These are phyloP conservation scores for Fusarium chuoi DNA, from an alignment of 2,329 filamentous ascomycete species.

Conservation along the genomic window DNA sequence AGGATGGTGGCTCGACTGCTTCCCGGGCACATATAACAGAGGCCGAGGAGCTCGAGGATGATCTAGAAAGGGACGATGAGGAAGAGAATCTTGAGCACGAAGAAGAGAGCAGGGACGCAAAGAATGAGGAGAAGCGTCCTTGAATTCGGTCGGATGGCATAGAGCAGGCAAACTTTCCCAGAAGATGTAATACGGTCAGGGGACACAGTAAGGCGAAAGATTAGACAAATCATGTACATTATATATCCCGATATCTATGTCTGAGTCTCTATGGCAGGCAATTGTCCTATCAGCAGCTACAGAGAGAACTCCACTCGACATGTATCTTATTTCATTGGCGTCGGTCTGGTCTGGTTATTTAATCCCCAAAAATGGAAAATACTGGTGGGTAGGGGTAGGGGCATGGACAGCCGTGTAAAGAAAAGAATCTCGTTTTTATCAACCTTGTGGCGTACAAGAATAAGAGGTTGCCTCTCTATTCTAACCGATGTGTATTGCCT, in stretches of 20 bases:
- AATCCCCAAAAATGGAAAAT: conserved; percentile 24
- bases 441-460: not conserved
- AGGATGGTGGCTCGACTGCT: conserved; percentile 50
- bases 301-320: conserved; percentile 44
- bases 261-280: conserved; percentile 37
- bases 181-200: conserved; percentile 33
- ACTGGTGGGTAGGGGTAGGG: not conserved
- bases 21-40: conserved; percentile 58
- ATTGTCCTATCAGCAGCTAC: conserved; percentile 23
- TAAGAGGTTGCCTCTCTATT: not conserved
- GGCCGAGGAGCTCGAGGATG: conserved; percentile 62
- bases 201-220: conserved; percentile 16
- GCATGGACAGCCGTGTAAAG: conserved; percentile 20
- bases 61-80: conserved; percentile 55
- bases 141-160: conserved; percentile 16
- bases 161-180: conserved; percentile 7
- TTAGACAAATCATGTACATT: conserved; percentile 45
- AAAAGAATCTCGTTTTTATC: conserved; percentile 24
- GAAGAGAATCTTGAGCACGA: conserved; percentile 47
- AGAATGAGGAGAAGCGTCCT: conserved; percentile 33
- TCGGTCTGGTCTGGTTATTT: conserved; percentile 36
- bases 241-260: conserved; percentile 44
- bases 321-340: conserved; percentile 36
- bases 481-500: not conserved
- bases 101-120: conserved; percentile 37